phyloP scores from a whole-genome alignment of 1,284 basidiomycete species.

The Cystobasidiaceae sp. region DNA sequence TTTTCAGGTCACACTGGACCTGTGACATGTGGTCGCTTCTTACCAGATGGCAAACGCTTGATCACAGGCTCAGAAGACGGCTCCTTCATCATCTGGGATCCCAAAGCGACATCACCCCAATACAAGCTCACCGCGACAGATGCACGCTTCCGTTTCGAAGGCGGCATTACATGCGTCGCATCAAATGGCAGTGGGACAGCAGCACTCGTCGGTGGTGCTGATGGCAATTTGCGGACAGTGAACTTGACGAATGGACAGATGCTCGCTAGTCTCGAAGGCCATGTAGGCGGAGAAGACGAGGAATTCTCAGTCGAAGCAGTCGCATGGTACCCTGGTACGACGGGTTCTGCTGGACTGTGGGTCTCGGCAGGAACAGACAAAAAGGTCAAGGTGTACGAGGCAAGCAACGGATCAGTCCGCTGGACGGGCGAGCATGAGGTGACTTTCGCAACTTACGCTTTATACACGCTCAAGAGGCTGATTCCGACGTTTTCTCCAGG shows the following conservation, averaged over 20 bases:
- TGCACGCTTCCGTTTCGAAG: constrained; percentile 68
- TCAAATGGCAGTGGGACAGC: constrained; percentile 78
- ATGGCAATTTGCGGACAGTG: constrained; percentile 76
- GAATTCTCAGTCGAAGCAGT: constrained; percentile 81
- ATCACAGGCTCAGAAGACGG: constrained; percentile 82
- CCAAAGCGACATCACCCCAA: constrained; percentile 66
- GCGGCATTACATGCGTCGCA: constrained; percentile 76
- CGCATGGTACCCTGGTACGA: constrained; percentile 64
- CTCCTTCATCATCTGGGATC: constrained; percentile 86
- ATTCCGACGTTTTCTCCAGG: constrained; percentile 52
- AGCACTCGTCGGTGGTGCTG: constrained; percentile 78
- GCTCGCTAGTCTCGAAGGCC: constrained; percentile 71
- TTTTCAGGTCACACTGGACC: constrained; percentile 83
- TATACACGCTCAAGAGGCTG: constrained; percentile 1
- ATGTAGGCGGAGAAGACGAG: constrained; percentile 65
- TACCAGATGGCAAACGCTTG: constrained; percentile 76
- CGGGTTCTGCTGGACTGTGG: constrained; percentile 34
- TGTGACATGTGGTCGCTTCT: constrained; percentile 84
- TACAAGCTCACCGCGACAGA: constrained; percentile 72
- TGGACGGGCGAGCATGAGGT: constrained; percentile 74
- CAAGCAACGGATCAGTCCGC: constrained; percentile 72
- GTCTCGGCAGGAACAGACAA: constrained; percentile 91
- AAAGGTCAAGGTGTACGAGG: constrained; percentile 89
- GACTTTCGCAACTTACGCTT: constrained; percentile 41
- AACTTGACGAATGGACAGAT: constrained; percentile 81